Evolutionary conservation across 139 green algal genomes (phyloP).

Genomic region (Coccomyxa sp.): DNA sequence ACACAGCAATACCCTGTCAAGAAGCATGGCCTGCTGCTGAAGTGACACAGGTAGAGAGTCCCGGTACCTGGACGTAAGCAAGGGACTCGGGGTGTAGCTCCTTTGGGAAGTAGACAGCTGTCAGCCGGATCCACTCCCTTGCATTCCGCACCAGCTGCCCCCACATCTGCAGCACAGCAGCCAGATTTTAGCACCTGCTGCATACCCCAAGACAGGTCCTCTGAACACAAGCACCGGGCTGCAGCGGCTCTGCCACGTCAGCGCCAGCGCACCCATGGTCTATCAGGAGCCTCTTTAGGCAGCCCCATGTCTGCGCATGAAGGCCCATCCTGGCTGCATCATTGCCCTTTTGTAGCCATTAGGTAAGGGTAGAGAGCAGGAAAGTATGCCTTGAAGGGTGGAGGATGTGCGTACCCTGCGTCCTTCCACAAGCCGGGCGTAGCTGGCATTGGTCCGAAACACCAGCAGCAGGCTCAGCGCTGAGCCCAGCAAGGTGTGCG

Average conservation of each 20-base stretch:
- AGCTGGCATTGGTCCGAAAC: slow-evolving; percentile 64
- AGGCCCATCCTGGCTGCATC: not conserved
- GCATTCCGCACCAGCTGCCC: slow-evolving; percentile 5
- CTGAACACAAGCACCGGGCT: not conserved
- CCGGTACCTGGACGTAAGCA: not conserved
- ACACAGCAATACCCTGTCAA: not conserved
- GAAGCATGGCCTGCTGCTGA: too few species aligned
- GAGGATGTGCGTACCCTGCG: not conserved
- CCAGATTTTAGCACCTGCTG: not conserved
- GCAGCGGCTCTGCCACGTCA: not conserved
- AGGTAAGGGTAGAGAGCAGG: not conserved
- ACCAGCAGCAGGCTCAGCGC: slow-evolving; percentile 53
- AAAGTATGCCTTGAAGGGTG: not conserved
- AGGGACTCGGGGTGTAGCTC: not conserved
- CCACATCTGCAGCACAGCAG: slow-evolving; percentile 20
- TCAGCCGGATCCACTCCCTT: slow-evolving; percentile 1
- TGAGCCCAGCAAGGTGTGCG: not conserved
- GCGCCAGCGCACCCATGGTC: not conserved
- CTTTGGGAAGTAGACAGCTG: not conserved
- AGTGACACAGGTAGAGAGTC: not conserved
- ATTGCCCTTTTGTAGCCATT: not conserved
- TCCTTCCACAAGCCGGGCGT: slow-evolving; percentile 45
- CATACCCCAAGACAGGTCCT: not conserved
- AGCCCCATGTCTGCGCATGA: not conserved
- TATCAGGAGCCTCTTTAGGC: not conserved